Base-by-base conservation (phyloP, 768 basidiomycete species). In the Naematelia encephala region DNA sequence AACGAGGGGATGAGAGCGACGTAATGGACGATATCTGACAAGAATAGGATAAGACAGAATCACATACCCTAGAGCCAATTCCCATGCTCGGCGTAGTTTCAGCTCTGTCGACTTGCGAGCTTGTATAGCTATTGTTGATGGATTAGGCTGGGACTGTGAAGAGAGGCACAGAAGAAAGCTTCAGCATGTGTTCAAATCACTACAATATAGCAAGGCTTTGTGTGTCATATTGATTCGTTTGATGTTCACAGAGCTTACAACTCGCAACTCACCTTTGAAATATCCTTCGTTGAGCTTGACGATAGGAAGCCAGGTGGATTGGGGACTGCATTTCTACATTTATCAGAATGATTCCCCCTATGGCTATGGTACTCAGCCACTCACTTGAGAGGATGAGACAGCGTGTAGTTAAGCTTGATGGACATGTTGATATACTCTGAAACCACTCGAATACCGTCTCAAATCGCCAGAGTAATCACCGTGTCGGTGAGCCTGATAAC, bases 51-150 rank as follows among this genome's bases (percentile, higher is more conserved):
- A 47, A 16, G n/a, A 26, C 25, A 16, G 21, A 3, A 2, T n/a
- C n/a, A 65, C 75, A 58, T 46, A 77, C 75, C 70, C 61, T 14
- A 73, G 50, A 12, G 75, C 75, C 16, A 77, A 51, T 49, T 77
- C 75, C 75, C 75, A 77, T 16, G 73, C 72, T 53, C 74, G 61
- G 42, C 62, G 57, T 59, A 75, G 54, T 57, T 71, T 72, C 48
- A 77, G 57, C 16, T 74, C 75, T 16, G 69, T 73, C 1, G 69
- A 61, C 62, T 63, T 63, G 5, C 57, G 28, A 16, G 54, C 51
- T 29, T 62, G 56, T 19, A 39, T 28, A 27, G 54, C 57, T 23
- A 62, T 26, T 13, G 39, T 63, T 54, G 63, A 66, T 28, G 63
- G n/a, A 29, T 61, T 52, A 26, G 59, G 51, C 39, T 25, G 55